Percentiles rank a stretch among this genome's conserved stretches.
Conservation (phyloP, 1,284 basidiomycete species). For the Moesziomyces parantarcticus region DNA sequence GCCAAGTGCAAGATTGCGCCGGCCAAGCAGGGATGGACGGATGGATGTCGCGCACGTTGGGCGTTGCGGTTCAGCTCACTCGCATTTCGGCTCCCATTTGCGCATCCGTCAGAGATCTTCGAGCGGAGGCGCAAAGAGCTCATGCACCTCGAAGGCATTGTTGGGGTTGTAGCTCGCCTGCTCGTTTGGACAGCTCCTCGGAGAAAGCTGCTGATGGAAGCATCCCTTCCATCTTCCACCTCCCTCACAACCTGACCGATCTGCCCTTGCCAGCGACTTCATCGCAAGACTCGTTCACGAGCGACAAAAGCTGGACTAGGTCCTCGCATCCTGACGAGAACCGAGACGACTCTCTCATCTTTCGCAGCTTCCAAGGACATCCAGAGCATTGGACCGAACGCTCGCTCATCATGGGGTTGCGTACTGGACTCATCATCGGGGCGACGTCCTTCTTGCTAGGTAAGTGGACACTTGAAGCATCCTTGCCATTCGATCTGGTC, state of each 20-base stretch:
- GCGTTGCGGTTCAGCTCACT: background rate
- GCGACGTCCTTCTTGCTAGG: conserved; percentile 63
- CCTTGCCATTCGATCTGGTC: too few species aligned
- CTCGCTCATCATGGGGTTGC: conserved; percentile 43
- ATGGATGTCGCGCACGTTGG: background rate
- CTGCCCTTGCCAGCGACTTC: too few species aligned
- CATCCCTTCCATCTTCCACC: background rate
- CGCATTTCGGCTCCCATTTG: background rate
- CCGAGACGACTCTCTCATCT: too few species aligned
- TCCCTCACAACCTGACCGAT: background rate
- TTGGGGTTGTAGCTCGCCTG: background rate
- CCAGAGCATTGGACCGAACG: background rate
- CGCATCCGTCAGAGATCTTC: background rate
- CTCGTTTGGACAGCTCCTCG: background rate
- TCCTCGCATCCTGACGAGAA: too few species aligned
- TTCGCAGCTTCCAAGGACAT: too few species aligned
- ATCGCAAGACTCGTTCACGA: too few species aligned
- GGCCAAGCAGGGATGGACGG: background rate
- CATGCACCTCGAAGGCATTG: background rate
- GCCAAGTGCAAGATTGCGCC: background rate
- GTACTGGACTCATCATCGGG: conserved; percentile 51
- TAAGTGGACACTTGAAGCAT: conserved; percentile 12
- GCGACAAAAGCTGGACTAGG: too few species aligned
- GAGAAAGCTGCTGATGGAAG: background rate
- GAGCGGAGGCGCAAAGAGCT: background rate